Conservation (phyloP, 306 rosid genomes). For the Luffa aegyptiaca region DNA sequence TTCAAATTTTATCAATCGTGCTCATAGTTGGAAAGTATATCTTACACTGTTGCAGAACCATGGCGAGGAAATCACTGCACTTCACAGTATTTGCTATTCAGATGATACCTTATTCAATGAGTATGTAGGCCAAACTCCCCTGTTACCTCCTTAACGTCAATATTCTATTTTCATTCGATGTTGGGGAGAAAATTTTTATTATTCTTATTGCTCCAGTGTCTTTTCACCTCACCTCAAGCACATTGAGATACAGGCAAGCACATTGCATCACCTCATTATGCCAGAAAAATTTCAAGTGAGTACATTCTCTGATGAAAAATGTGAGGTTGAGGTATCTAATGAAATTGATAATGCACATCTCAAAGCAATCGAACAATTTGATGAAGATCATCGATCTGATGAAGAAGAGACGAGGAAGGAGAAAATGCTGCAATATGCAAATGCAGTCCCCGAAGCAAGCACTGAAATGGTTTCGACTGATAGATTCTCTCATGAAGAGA, state of each 20-base stretch:
- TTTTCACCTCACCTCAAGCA: conserved; percentile 28
- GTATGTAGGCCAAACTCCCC: conserved; percentile 27
- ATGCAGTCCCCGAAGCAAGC: conserved; percentile 8
- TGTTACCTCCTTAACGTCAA: conserved; percentile 6
- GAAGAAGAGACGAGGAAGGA: conserved; percentile 17
- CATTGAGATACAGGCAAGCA: conserved; percentile 25
- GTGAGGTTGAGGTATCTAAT: conserved; percentile 8
- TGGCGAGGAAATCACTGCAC: conserved; percentile 35
- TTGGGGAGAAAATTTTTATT: background rate
- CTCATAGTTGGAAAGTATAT: background rate
- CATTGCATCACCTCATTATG: conserved; percentile 15
- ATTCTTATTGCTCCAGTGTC: conserved; percentile 29
- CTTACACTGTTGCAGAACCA: conserved; percentile 31
- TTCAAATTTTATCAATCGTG: background rate
- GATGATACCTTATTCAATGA: conserved; percentile 27
- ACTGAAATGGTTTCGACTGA: conserved; percentile 11
- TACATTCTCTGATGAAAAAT: conserved; percentile 24
- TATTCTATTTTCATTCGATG: background rate
- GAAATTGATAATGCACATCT: conserved; percentile 16
- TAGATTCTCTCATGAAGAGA: conserved; percentile 25
- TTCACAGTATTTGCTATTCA: conserved; percentile 16
- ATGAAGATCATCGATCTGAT: conserved; percentile 27
- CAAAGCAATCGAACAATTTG: conserved; percentile 15
- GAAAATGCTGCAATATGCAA: conserved; percentile 2
- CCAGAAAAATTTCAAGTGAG: conserved; percentile 22